Evolutionary conservation across 768 basidiomycete species (phyloP), one percentile per base, ranked within the genome.

Genomic region (Serendipita sp.): DNA sequence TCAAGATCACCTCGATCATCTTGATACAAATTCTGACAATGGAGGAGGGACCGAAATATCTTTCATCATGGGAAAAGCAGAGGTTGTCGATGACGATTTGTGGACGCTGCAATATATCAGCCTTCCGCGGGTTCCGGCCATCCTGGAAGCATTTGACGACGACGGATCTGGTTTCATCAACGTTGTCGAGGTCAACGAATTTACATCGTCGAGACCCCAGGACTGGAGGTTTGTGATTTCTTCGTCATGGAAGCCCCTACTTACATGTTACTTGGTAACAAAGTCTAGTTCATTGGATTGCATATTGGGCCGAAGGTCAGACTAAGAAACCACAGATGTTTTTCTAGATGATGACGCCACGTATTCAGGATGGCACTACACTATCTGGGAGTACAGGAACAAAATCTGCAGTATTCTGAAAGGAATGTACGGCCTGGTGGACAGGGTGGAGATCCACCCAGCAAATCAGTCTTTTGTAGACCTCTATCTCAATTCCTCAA

Each of bases 71-170:
- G 38, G 13, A 13, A 41, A 41, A 7, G 7, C 38, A 5, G 13
- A 41, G 5, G 13, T 7, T 13, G 38, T 24, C 1, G 24, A 41
- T 7, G 38, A 41, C 38, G 38, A 41, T 41, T 5, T 7, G 38
- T 41, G 38, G 38, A 70, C 75, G 0, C 66, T 75, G 4, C 65
- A 70, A 16, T 77, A 73, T 64, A 72, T 79, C 47, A 70, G 71
- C 48, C 65, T 76, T 15, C 56, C 68, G 18, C 70, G 72, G 51
- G 65, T 78, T 5, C 75, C 74, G 24, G 68, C 72, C 0, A 69
- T 78, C 45, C 68, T 72, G 18, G 77, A 78, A 65, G 77, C 76
- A 77, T 75, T 3, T 76, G 76, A 0, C 77, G 75, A 44, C 69
- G 77, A n/a, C 13, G 38, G 38, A 7, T 41, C 38, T 7, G 38